A percentile compares a stretch with the other conserved stretches of the same genome.
Conservation (phyloP, 1,284 basidiomycete species). For the Erythrobasidium hasegawianum region DNA sequence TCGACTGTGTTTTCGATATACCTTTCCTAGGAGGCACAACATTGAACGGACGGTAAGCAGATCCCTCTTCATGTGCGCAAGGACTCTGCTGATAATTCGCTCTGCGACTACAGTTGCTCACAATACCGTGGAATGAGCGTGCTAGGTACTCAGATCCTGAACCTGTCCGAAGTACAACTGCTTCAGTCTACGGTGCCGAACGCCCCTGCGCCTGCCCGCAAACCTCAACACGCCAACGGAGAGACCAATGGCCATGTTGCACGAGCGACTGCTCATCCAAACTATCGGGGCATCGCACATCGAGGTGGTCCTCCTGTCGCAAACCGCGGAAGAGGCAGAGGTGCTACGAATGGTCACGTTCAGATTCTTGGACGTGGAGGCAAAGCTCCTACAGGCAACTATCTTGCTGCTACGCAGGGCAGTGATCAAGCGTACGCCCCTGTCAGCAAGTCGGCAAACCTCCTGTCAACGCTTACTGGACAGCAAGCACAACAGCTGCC, state of each 20-base stretch:
- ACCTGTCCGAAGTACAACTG: slow-evolving; percentile 57
- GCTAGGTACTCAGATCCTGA: slow-evolving; percentile 76
- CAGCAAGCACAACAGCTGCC: background rate
- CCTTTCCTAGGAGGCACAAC: slow-evolving; percentile 90
- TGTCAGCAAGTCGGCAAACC: slow-evolving; percentile 3
- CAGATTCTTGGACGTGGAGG: background rate
- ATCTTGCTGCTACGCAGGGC: background rate
- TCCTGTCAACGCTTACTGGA: slow-evolving; percentile 9
- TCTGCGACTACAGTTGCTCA: slow-evolving; percentile 70
- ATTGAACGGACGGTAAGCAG: slow-evolving; percentile 68
- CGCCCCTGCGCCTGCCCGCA: background rate
- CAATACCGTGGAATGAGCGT: slow-evolving; percentile 82
- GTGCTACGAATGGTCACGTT: background rate
- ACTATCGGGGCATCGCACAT: slow-evolving; percentile 19
- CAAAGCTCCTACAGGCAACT: background rate
- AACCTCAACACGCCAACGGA: background rate
- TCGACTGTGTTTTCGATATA: slow-evolving; percentile 97
- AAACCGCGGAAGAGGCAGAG: slow-evolving; percentile 12
- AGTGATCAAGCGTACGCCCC: background rate
- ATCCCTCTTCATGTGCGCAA: slow-evolving; percentile 37
- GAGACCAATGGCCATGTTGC: slow-evolving; percentile 5
- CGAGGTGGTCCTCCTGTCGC: slow-evolving; percentile 5
- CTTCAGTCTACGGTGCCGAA: slow-evolving; percentile 5
- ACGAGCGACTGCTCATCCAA: slow-evolving; percentile 13
- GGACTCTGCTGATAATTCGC: slow-evolving; percentile 12